These are phyloP conservation scores for Ricinus communis DNA, from an alignment of 345 rosid species.

Conservation along the genomic window DNA sequence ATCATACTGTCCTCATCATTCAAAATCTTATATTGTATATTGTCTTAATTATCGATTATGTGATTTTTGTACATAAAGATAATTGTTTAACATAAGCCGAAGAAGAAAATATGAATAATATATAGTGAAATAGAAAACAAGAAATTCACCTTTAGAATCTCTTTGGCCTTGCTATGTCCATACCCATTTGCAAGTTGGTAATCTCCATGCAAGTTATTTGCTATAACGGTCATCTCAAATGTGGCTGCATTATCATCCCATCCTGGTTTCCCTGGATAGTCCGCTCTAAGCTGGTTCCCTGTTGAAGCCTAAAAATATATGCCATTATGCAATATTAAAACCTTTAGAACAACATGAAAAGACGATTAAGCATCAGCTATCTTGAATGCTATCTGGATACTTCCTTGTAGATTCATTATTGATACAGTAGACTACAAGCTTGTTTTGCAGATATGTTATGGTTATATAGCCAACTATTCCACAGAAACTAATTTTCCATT, in stretches of 20 bases:
- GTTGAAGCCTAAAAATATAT: constrained; percentile 46
- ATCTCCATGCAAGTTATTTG: constrained; percentile 72
- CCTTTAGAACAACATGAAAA: constrained; percentile 1
- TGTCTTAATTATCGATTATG: neutral
- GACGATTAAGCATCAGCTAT: constrained; percentile 12
- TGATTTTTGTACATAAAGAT: neutral
- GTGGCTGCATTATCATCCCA: constrained; percentile 74
- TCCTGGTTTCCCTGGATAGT: constrained; percentile 62
- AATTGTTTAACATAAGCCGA: constrained; percentile 7
- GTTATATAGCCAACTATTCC: neutral
- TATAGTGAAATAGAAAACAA: neutral
- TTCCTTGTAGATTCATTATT: neutral
- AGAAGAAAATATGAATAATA: neutral
- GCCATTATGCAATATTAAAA: constrained; percentile 20
- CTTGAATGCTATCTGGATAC: neutral
- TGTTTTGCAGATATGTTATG: neutral
- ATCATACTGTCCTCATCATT: neutral
- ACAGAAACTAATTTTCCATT: neutral
- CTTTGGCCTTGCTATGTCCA: constrained; percentile 52
- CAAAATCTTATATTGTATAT: neutral
- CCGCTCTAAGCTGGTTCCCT: constrained; percentile 57
- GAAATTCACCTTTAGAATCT: constrained; percentile 58
- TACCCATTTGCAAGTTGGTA: constrained; percentile 72
- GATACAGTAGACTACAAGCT: neutral
- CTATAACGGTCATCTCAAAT: constrained; percentile 54